These are phyloP conservation scores for Nymphaea colorata DNA, from an alignment of 164 flowering plant species.

Conservation along the genomic window DNA sequence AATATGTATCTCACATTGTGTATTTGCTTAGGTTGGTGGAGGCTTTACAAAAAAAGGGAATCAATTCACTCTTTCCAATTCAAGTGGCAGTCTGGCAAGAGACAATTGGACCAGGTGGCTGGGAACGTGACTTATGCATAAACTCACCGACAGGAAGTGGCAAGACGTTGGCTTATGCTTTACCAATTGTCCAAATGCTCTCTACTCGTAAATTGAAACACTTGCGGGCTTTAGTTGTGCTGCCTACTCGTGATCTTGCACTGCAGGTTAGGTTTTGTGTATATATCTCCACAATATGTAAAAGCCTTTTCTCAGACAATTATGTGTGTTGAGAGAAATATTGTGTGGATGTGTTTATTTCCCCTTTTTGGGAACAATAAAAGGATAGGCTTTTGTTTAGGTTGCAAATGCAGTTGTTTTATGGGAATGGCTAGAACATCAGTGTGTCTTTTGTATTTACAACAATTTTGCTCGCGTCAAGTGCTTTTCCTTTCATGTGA, in stretches of 20 bases:
- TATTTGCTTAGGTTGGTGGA: slow-evolving; percentile 39
- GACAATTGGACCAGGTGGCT: slow-evolving; percentile 80
- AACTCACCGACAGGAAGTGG: slow-evolving; percentile 95
- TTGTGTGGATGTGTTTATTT: no score
- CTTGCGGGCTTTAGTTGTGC: slow-evolving; percentile 79
- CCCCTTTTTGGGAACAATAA: no score
- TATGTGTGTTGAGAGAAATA: no score
- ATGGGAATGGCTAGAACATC: no score
- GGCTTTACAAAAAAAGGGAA: slow-evolving; percentile 50
- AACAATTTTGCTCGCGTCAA: no score
- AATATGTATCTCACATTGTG: not conserved
- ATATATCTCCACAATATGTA: not conserved
- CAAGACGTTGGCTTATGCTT: slow-evolving; percentile 81
- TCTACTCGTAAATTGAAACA: slow-evolving; percentile 51
- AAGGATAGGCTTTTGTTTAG: no score
- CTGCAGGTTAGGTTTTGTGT: slow-evolving; percentile 43
- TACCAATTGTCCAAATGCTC: slow-evolving; percentile 77
- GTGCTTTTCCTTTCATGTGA: no score
- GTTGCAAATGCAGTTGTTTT: no score
- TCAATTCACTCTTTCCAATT: slow-evolving; percentile 69
- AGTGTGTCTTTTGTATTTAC: no score
- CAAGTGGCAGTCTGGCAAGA: slow-evolving; percentile 94
- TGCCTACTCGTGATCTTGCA: slow-evolving; percentile 94
- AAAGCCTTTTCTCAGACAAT: no score
- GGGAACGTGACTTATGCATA: slow-evolving; percentile 75